These are phyloP conservation scores for Phytophthora multivora DNA, from an alignment of 352 stramenopile species.

Conservation along the genomic window DNA sequence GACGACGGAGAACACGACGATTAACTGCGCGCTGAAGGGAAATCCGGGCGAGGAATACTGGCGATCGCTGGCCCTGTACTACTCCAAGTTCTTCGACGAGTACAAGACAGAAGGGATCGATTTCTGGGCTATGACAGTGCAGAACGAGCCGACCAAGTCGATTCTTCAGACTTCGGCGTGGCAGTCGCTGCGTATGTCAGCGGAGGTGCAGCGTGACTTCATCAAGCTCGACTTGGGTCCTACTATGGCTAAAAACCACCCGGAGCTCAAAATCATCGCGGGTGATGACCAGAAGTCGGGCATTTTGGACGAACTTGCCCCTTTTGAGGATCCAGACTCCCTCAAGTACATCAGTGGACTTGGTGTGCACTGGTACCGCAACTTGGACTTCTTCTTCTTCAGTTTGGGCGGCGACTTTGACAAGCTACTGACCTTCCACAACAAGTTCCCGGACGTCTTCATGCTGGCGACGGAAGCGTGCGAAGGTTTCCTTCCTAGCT, in stretches of 20 bases:
- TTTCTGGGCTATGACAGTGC: conserved; percentile 86
- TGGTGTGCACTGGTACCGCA: conserved; percentile 88
- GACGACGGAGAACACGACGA: conserved; percentile 68
- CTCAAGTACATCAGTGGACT: conserved; percentile 83
- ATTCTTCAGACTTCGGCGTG: conserved; percentile 48
- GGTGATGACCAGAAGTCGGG: conserved; percentile 85
- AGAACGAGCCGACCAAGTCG: conserved; percentile 85
- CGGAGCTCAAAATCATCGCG: conserved; percentile 82
- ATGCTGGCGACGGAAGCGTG: conserved; percentile 86
- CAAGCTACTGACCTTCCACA: conserved; percentile 57
- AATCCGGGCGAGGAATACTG: conserved; percentile 69
- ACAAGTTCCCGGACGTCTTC: conserved; percentile 69
- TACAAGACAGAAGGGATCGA: conserved; percentile 78
- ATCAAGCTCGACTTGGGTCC: conserved; percentile 84
- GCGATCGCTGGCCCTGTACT: conserved; percentile 83
- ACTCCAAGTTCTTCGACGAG: conserved; percentile 86
- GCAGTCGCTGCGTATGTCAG: conserved; percentile 68
- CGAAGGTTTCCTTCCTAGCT: conserved; percentile 59
- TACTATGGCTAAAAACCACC: conserved; percentile 63
- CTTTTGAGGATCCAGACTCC: conserved; percentile 50
- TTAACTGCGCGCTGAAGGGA: conserved; percentile 63
- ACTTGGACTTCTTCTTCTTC: conserved; percentile 60
- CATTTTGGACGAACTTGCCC: conserved; percentile 44
- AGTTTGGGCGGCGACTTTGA: conserved; percentile 48
- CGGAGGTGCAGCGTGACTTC: conserved; percentile 64